These are phyloP conservation scores for Rhodotorula diobovata DNA, from an alignment of 768 basidiomycete genomes.

Conservation along the genomic window DNA sequence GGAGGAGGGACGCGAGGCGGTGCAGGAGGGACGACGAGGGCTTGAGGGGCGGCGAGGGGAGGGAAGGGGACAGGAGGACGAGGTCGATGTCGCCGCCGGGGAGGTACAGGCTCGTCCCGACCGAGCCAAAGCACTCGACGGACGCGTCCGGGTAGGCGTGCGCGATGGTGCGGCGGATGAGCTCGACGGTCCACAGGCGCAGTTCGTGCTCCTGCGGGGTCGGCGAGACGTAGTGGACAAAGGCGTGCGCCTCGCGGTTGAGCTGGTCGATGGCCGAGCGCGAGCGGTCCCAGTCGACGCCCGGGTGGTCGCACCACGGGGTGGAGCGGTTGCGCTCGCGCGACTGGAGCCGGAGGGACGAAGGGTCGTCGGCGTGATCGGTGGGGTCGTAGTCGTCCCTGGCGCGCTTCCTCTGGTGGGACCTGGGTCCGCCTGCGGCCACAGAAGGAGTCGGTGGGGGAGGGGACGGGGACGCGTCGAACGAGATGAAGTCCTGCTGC, in stretches of 20 bases:
- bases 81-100: conserved; percentile 92
- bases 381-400: background rate
- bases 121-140: conserved; percentile 85
- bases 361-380: background rate
- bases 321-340: conserved; percentile 28
- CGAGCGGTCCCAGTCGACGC: conserved; percentile 31
- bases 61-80: conserved; percentile 72
- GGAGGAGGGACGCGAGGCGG: conserved; percentile 70
- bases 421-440: background rate
- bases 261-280: conserved; percentile 47
- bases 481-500: conserved; percentile 42
- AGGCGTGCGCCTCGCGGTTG: conserved; percentile 78
- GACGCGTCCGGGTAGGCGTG: conserved; percentile 70
- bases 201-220: conserved; percentile 78
- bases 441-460: background rate
- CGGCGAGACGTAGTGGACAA: conserved; percentile 81
- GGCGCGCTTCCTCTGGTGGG: background rate
- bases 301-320: conserved; percentile 37
- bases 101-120: conserved; percentile 86
- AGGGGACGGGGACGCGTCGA: conserved; percentile 12
- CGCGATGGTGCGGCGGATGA: conserved; percentile 64
- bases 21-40: conserved; percentile 57
- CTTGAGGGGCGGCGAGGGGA: conserved; percentile 67
- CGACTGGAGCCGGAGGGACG: conserved; percentile 12
- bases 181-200: conserved; percentile 64